phyloP scores from a whole-genome alignment of 2,329 filamentous ascomycete genomes.

The Fusarium praegraminearum region DNA sequence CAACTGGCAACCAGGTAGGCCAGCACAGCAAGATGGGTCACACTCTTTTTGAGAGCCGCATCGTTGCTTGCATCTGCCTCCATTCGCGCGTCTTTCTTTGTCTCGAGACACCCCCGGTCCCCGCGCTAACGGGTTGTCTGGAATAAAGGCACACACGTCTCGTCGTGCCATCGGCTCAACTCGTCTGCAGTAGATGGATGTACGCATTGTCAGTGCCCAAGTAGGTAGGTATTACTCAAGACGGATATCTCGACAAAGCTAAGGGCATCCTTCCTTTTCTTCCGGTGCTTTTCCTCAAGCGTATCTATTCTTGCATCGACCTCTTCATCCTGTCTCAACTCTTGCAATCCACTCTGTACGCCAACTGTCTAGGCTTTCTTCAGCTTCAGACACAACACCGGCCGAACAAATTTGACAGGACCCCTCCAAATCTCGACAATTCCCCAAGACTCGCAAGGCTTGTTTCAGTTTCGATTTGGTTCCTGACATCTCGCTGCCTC shows the following conservation, averaged over 20 bases:
- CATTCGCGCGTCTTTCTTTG: constrained; percentile 53
- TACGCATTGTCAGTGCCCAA: constrained; percentile 29
- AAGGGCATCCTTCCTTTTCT: constrained; percentile 22
- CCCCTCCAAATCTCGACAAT: constrained; percentile 17
- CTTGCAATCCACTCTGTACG: constrained; percentile 19
- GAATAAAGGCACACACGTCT: constrained; percentile 73
- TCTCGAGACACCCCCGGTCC: constrained; percentile 61
- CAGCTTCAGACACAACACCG: constrained; percentile 19
- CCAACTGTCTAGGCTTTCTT: constrained; percentile 7
- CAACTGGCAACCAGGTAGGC: constrained; percentile 87
- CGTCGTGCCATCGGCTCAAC: constrained; percentile 60
- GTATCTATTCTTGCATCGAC: constrained; percentile 30
- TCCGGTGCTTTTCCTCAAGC: constrained; percentile 14
- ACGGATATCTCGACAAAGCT: constrained; percentile 51
- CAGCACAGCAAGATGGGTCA: constrained; percentile 89
- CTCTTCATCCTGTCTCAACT: constrained; percentile 17
- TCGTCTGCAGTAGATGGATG: constrained; percentile 60
- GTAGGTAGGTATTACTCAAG: constrained; percentile 53
- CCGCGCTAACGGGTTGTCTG: constrained; percentile 65
- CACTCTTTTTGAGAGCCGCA: constrained; percentile 74
- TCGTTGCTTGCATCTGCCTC: constrained; percentile 69
- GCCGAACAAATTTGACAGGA: constrained; percentile 31
- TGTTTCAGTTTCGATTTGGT: constrained; percentile 32
- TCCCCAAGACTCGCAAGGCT: constrained; percentile 23
- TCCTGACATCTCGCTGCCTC: constrained; percentile 23